Evolutionary conservation across 441 rosid genomes (phyloP).

Genomic region (Brassica hybrid): DNA sequence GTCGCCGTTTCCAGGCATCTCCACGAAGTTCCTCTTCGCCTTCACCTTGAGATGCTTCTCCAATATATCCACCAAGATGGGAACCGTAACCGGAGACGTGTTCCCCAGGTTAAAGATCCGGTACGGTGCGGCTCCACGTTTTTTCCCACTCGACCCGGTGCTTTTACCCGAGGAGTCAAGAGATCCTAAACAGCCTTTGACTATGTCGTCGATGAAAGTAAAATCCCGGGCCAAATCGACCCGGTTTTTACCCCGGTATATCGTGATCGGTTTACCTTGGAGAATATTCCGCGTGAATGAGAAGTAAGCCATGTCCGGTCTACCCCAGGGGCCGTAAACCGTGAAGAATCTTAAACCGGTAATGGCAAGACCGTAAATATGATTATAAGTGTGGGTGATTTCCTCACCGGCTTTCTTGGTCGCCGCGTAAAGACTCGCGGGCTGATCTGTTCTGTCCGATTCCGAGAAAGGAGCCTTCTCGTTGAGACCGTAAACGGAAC

Average conservation of each 20-base stretch:
- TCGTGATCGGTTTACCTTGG: constrained; percentile 75
- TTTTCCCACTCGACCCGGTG: constrained; percentile 92
- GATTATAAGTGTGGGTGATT: constrained; percentile 94
- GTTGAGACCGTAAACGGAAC: constrained; percentile 92
- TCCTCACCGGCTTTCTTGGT: constrained; percentile 97
- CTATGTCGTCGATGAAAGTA: constrained; percentile 94
- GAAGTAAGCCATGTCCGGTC: constrained; percentile 99
- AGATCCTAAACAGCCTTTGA: constrained; percentile 85
- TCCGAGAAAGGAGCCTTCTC: constrained; percentile 91
- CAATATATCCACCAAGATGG: constrained; percentile 77
- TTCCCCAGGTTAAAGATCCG: constrained; percentile 91
- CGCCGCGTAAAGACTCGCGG: constrained; percentile 96
- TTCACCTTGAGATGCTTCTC: constrained; percentile 83
- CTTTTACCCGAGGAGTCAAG: constrained; percentile 92
- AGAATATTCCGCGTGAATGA: constrained; percentile 89
- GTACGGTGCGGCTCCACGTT: constrained; percentile 84
- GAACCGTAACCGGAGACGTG: constrained; percentile 90
- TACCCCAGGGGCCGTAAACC: constrained; percentile 98
- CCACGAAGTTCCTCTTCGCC: constrained; percentile 82
- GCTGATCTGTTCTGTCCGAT: constrained; percentile 83
- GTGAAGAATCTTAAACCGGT: constrained; percentile 96
- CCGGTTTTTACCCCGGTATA: constrained; percentile 71
- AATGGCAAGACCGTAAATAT: constrained; percentile 88
- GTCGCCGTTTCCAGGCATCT: constrained; percentile 91
- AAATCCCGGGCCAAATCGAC: constrained; percentile 91